phyloP scores from a whole-genome alignment of 768 basidiomycete species.

The Lentinus tigrinus region DNA sequence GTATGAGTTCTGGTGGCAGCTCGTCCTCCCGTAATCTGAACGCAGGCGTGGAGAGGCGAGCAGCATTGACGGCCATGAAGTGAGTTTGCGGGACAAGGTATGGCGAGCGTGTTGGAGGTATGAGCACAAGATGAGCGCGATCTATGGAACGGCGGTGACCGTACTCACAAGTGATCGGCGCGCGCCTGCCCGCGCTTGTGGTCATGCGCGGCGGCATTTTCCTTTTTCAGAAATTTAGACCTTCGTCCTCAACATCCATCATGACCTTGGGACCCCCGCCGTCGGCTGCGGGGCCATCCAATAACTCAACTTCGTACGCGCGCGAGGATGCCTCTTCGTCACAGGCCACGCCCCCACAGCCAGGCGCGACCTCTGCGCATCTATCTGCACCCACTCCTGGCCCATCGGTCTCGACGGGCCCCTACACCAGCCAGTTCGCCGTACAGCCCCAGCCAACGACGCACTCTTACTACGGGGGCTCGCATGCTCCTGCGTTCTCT shows the following conservation, averaged over 20 bases:
- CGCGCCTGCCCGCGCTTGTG: not conserved
- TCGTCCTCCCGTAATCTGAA: slow-evolving; percentile 37
- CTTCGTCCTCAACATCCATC: slow-evolving; percentile 1
- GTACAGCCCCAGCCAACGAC: slow-evolving; percentile 11
- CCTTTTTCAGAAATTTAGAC: slow-evolving; percentile 4
- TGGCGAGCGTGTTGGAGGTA: not conserved
- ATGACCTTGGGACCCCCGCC: slow-evolving; percentile 44
- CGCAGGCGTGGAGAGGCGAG: not conserved
- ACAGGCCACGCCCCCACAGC: not conserved
- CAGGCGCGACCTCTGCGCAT: not conserved
- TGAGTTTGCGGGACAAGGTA: not conserved
- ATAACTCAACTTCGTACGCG: slow-evolving; percentile 9
- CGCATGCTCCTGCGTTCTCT: not conserved
- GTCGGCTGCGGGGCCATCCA: slow-evolving; percentile 41
- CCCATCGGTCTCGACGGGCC: slow-evolving; percentile 2
- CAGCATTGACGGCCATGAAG: slow-evolving; percentile 7
- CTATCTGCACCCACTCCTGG: not conserved
- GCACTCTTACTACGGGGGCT: not conserved
- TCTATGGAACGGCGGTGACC: not conserved
- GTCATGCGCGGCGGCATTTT: slow-evolving; percentile 9
- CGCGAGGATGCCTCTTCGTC: slow-evolving; percentile 8
- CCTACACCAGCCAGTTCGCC: slow-evolving; percentile 9
- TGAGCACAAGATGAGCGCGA: not conserved
- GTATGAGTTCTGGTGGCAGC: slow-evolving; percentile 64
- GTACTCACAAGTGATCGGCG: slow-evolving; percentile 1